phyloP scores from a whole-genome alignment of 805 yeast genomes.

The Teunomyces kruisii region DNA sequence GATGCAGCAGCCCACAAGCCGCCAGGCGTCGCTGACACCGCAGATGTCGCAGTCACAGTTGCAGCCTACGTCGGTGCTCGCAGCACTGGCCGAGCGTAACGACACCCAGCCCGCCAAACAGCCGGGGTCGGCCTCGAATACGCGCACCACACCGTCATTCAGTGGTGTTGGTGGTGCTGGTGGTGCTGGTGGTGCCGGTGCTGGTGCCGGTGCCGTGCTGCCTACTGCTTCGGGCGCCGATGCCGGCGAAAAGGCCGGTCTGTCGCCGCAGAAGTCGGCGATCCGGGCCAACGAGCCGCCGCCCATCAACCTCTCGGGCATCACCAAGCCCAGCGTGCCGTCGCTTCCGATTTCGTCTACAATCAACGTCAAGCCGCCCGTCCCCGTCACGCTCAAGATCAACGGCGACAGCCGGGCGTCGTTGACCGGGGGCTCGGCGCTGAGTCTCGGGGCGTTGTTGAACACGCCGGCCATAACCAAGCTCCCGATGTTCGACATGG shows the following conservation, averaged over 20 bases:
- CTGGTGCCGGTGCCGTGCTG: not conserved
- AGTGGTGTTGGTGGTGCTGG: too few species aligned
- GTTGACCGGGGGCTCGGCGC: conserved; percentile 78
- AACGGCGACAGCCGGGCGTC: conserved; percentile 66
- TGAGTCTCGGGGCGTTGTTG: conserved; percentile 59
- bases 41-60: conserved; percentile 12
- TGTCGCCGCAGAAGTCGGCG: conserved; percentile 6
- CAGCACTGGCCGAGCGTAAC: not conserved
- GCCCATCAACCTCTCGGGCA: conserved; percentile 34
- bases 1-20: not conserved
- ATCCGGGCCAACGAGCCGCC: conserved; percentile 15
- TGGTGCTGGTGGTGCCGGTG: too few species aligned
- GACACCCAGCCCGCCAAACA: too few species aligned
- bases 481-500: conserved; percentile 77
- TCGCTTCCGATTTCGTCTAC: conserved; percentile 71
- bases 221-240: conserved; percentile 4
- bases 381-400: conserved; percentile 63
- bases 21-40: conserved; percentile 6
- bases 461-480: conserved; percentile 74
- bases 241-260: conserved; percentile 10
- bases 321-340: conserved; percentile 56
- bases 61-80: conserved; percentile 28
- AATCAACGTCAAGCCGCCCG: conserved; percentile 63
- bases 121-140: too few species aligned
- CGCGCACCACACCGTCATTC: too few species aligned